phyloP scores from a whole-genome alignment of 495 filamentous ascomycete genomes.

The Podospora pseudoanserina region DNA sequence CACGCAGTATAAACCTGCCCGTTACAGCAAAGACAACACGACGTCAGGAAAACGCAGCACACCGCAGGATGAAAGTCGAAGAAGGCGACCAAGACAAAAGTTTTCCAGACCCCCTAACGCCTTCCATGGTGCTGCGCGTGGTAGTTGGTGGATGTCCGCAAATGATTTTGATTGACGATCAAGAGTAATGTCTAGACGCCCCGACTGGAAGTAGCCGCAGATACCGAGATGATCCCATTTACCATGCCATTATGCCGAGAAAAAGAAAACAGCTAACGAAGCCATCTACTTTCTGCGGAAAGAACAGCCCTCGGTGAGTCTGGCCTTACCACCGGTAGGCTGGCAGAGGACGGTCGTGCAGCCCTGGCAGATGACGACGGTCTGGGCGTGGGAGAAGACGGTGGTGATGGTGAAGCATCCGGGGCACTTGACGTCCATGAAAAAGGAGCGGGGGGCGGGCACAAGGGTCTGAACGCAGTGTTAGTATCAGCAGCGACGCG shows the following conservation, averaged over 20 bases:
- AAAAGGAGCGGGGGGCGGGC: slow-evolving; percentile 94
- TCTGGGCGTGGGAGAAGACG: slow-evolving; percentile 99
- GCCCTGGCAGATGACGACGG: slow-evolving; percentile 97
- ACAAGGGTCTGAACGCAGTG: slow-evolving; percentile 68
- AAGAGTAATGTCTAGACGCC: slow-evolving; percentile 48
- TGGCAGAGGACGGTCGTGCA: slow-evolving; percentile 98
- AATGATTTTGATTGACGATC: slow-evolving; percentile 42
- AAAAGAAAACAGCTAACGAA: slow-evolving; percentile 44
- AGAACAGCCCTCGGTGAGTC: slow-evolving; percentile 97
- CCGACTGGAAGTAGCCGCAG: slow-evolving; percentile 47
- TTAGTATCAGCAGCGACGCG: slow-evolving; percentile 23
- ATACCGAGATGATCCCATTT: slow-evolving; percentile 44
- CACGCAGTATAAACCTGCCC: slow-evolving; percentile 47
- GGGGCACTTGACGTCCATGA: slow-evolving; percentile 99
- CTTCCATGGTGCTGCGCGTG: slow-evolving; percentile 40
- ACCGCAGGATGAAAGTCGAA: slow-evolving; percentile 35
- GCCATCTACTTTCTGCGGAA: slow-evolving; percentile 95
- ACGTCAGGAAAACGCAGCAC: slow-evolving; percentile 33
- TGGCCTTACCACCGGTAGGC: slow-evolving; percentile 93
- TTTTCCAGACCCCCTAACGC: slow-evolving; percentile 83
- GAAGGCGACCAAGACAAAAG: slow-evolving; percentile 58
- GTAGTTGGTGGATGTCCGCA: slow-evolving; percentile 59
- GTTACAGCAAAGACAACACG: slow-evolving; percentile 33
- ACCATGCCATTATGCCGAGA: slow-evolving; percentile 46
- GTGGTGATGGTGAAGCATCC: slow-evolving; percentile 99